Base-by-base conservation (phyloP, 2,329 filamentous ascomycete genomes). In the Whalleya microplaca region DNA sequence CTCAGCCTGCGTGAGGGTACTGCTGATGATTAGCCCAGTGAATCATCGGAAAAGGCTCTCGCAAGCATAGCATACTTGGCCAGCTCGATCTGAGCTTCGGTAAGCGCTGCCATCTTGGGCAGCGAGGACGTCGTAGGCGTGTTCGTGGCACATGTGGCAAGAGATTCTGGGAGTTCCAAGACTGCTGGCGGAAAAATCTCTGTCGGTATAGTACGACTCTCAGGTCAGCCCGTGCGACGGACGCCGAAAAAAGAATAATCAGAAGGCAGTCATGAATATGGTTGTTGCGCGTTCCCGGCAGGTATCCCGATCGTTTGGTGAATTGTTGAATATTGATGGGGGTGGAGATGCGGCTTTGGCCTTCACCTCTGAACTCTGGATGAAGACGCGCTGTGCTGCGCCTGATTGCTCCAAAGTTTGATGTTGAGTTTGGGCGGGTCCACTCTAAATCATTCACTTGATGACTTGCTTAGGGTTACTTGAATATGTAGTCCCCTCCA, bases 1-100 rank as follows among this genome's bases (percentile, higher is more conserved):
- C 61, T 95, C 91, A 67, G 94, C 91, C 63, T 89, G 85, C 19
- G 85, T 79, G 58, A 96, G 81, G 48, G 90, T 88, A 73, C 92
- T 96, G 70, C 32, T n/a, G 56, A 48, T 21, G 1, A 46, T 41
- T 41, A 53, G 57, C 37, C 45, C 16, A n/a, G n/a, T 44, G 12
- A 37, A 53, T n/a, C 45, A n/a, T 48, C 6, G 45, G 27, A 27
- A 18, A 20, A 41, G 3, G 32, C 23, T 21, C 41, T 40, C 23
- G 27, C 6, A 1, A 16, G 29, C 7, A 21, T 20, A 32, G 61
- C 76, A 48, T 71, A 85, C 84, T 76, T 82, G 66, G 85, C 83
- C 52, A 86, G 78, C 76, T 85, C 83, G 60, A 80, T 77, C 73
- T 84, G 82, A 66, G 81, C 80, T 62, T 83, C 72, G 18, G 77